Evolutionary conservation across 1,139 yeast genomes (phyloP), one percentile per base, ranked within the genome.

Genomic region (Blastobotrys raffinosifermentans): DNA sequence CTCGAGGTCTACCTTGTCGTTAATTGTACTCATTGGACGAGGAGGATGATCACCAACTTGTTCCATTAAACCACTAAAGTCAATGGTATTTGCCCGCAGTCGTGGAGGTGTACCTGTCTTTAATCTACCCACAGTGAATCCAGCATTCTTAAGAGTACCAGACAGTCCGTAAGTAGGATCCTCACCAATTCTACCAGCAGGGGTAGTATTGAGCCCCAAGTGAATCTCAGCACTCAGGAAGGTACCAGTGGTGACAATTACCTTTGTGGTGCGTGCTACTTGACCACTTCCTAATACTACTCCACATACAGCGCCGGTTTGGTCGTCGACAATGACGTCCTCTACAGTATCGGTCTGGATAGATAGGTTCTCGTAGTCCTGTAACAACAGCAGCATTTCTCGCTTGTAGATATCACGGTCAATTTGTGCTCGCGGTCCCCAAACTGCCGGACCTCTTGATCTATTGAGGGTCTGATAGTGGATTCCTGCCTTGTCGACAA

Each of bases 41-140:
- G 81, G 77, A 1, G 91, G 87, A 21, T 64, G 61, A 53, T 91
- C 97, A 2, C 96, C 94, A 2, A 73, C 72, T 57, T 91, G 96
- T 1, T 70, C 70, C 18, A 66, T 64, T 39, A 91, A 61, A 13
- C 68, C 63, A 0, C 66, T 51, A 50, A 78, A 89, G 53, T 89
- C 69, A 17, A 93, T 89, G 1, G 91, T 73, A 39, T 71, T 71
- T 1, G 78, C 70, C 17, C 82, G 80, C 18, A 93, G 63, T 41
- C 99, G 69, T 2, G 97, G 95, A 0, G 99, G 99, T 0, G 99
- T 93, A 0, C 99, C 99, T 0, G 99, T 93, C 55, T 93, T 93
- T 45, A 93, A 67, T 40, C 99, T 69, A 0, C 98, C 98, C 43
- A 93, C 63, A 41, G 77, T 68, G 58, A 93, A 91, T 0, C 95